Conservation (phyloP, 768 basidiomycete genomes). For the Tephrocybe sp. region DNA sequence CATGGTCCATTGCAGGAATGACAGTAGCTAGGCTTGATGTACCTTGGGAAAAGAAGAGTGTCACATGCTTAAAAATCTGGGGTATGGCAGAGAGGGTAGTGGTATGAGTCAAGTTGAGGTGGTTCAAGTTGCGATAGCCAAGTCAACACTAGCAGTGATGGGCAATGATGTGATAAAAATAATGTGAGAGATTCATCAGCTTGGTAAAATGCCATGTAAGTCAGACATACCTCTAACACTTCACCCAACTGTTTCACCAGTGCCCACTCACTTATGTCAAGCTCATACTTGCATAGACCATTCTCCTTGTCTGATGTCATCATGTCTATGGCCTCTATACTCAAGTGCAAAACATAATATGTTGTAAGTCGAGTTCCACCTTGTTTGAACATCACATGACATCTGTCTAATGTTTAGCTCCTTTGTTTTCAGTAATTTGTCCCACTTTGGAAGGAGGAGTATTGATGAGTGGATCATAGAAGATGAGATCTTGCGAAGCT, state of each 20-base stretch:
- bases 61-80: slow-evolving; percentile 33
- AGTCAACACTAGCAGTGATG: neutral
- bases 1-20: slow-evolving; percentile 37
- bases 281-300: slow-evolving; percentile 17
- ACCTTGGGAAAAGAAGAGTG: slow-evolving; percentile 25
- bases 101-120: neutral
- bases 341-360: slow-evolving; percentile 30
- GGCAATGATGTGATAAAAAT: neutral
- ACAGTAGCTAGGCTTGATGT: slow-evolving; percentile 28
- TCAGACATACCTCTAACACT: slow-evolving; percentile 25
- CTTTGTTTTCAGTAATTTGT: slow-evolving; percentile 1
- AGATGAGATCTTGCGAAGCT: slow-evolving; percentile 4
- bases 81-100: neutral
- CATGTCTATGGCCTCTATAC: slow-evolving; percentile 23
- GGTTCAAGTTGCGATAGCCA: neutral
- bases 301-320: slow-evolving; percentile 20
- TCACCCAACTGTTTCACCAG: slow-evolving; percentile 25
- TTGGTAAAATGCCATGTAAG: neutral
- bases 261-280: slow-evolving; percentile 26
- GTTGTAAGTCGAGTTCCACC: slow-evolving; percentile 31
- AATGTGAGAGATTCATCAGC: neutral
- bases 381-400: slow-evolving; percentile 29
- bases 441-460: slow-evolving; percentile 10
- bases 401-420: slow-evolving; percentile 15
- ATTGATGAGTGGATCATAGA: slow-evolving; percentile 10